These are phyloP conservation scores for Emericellopsis atlantica DNA, from an alignment of 2,329 filamentous ascomycete genomes.

Conservation along the genomic window DNA sequence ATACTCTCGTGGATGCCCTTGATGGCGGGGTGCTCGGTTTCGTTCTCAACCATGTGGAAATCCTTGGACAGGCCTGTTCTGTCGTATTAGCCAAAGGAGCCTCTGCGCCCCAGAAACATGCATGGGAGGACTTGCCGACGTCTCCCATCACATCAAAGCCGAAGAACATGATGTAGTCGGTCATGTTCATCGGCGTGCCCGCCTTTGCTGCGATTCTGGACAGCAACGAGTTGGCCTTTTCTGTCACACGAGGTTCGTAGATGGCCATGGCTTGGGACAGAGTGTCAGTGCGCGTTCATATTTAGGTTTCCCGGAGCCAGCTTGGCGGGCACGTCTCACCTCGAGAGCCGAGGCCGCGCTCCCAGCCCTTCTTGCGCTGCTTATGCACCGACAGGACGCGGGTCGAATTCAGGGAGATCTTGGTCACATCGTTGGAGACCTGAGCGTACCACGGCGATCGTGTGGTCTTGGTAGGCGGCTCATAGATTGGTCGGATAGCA, in stretches of 20 bases:
- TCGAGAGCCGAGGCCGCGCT: conserved; percentile 3
- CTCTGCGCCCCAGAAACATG: not conserved
- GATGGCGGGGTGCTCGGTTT: conserved; percentile 10
- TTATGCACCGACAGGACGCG: conserved; percentile 16
- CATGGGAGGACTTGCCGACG: conserved; percentile 6
- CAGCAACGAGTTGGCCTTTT: conserved; percentile 7
- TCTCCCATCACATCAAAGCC: conserved; percentile 26
- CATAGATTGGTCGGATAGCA: conserved; percentile 14
- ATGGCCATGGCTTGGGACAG: not conserved
- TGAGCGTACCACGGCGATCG: not conserved
- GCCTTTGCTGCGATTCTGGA: conserved; percentile 9
- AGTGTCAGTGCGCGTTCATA: not conserved
- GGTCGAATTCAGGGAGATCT: conserved; percentile 15
- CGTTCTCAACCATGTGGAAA: conserved; percentile 19
- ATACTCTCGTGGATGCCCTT: conserved; percentile 7
- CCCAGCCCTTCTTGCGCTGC: conserved; percentile 18
- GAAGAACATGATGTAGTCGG: conserved; percentile 20
- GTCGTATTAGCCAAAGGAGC: not conserved
- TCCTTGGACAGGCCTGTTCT: conserved; percentile 16
- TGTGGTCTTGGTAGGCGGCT: not conserved
- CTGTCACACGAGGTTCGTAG: not conserved
- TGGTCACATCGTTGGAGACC: conserved; percentile 6
- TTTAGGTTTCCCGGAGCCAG: not conserved
- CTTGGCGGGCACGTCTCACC: not conserved
- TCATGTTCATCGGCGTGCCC: conserved; percentile 12